Base-by-base conservation (phyloP, 2,329 filamentous ascomycete species). In the Chaetomium sp. region DNA sequence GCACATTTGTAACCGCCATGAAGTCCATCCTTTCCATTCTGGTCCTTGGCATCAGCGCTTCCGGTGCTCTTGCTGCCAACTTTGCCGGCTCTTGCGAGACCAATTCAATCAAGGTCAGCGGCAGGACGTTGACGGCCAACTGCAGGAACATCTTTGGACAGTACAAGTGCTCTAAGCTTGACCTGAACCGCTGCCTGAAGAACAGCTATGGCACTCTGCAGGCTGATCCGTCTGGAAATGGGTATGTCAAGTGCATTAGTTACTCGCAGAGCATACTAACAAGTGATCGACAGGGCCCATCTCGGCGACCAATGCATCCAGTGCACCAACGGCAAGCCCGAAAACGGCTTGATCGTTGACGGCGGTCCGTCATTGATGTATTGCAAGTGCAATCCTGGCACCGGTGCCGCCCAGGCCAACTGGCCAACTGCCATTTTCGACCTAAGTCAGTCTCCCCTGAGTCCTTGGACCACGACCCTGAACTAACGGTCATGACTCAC, bases 371-470 rank as follows among this genome's bases (percentile, higher is more conserved):
- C 64, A 0, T 50, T 71, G 49, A 23, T 71, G 38, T 65, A 70
- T 51, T 72, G 70, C 64, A 47, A 67, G 50, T 72, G 70, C 63
- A 66, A 72, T 49, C 69, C 70, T 2, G 68, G 69, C 5, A 68
- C 68, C 0, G 69, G 69, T 2, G 67, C 62, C 6, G 60, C 65
- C 2, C 64, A 71, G 35, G 65, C 57, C 9, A 66, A 62, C 58
- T 72, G 70, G 70, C 68, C 69, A 7, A 70, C 65, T 4, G 63
- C 69, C 35, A 62, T 68, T 16, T 68, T 72, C 62, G 70, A 71
- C 54, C 55, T 71, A 7, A 67, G 70, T 71, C n/a, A 54, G 70
- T 47, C n/a, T 6, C 31, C 38, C 29, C 19, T 53, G 8, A 38
- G 45, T n/a, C 4, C 27, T 16, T n/a, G 4, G 19, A 16, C 4